These are phyloP conservation scores for Aspergillaceae sp. DNA, from an alignment of 2,329 filamentous ascomycete genomes.

Conservation along the genomic window DNA sequence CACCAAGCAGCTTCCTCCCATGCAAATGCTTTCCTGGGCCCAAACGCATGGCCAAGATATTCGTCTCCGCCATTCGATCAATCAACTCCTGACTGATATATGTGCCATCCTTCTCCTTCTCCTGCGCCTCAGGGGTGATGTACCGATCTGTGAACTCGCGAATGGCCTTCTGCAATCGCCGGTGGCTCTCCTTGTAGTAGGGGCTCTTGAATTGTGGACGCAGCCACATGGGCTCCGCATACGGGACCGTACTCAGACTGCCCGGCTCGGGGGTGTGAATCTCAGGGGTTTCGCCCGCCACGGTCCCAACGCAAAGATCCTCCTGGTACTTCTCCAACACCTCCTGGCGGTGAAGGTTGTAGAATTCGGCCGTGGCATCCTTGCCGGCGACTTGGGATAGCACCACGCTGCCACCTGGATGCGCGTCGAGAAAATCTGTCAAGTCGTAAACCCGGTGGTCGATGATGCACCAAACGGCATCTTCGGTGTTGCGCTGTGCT, in stretches of 20 bases:
- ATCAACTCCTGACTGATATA: constrained; percentile 64
- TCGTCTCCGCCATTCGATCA: constrained; percentile 64
- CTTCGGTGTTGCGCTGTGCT: constrained; percentile 64
- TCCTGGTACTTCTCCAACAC: constrained; percentile 68
- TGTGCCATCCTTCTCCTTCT: constrained; percentile 65
- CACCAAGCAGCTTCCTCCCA: constrained; percentile 58
- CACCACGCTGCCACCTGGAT: constrained; percentile 73
- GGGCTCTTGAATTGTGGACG: constrained; percentile 66
- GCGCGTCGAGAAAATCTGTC: constrained; percentile 74
- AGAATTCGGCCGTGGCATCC: constrained; percentile 76
- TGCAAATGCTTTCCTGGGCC: constrained; percentile 76
- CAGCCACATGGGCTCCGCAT: constrained; percentile 79
- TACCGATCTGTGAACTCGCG: constrained; percentile 65
- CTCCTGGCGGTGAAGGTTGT: constrained; percentile 86
- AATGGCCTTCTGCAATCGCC: constrained; percentile 58
- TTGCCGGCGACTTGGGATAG: constrained; percentile 71
- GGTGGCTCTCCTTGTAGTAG: constrained; percentile 71
- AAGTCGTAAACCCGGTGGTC: constrained; percentile 83
- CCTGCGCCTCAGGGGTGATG: constrained; percentile 64
- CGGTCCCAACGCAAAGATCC: constrained; percentile 62
- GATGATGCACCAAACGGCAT: constrained; percentile 74
- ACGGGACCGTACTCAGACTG: constrained; percentile 68
- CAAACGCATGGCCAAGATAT: constrained; percentile 71
- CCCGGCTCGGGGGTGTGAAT: constrained; percentile 62
- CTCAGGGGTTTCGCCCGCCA: constrained; percentile 66